Conservation (phyloP, 257 asterid genomes). For the Penstemon newberryi region DNA sequence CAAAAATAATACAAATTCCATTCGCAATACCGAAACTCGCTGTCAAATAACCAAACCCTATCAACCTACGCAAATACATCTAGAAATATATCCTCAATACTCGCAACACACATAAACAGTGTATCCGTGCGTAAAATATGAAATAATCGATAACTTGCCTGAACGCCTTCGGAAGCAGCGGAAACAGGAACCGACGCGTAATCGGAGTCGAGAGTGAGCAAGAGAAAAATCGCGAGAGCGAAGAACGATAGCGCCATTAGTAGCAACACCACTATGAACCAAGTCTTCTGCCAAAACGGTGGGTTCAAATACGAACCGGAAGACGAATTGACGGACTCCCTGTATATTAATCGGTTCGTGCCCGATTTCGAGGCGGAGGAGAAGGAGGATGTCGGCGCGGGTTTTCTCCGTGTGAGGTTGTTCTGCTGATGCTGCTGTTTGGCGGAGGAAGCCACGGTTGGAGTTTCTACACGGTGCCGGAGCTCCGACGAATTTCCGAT, state of each 20-base stretch:
- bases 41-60: too few species aligned
- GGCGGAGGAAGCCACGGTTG: constrained; percentile 87
- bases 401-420: constrained; percentile 63
- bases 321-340: constrained; percentile 40
- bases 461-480: constrained; percentile 45
- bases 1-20: too few species aligned
- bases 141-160: constrained; percentile 42
- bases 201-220: constrained; percentile 65
- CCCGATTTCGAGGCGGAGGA: constrained; percentile 40
- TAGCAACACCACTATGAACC: constrained; percentile 56
- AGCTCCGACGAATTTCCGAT: constrained; percentile 55
- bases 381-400: constrained; percentile 50
- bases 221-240: constrained; percentile 58
- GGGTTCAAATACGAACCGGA: constrained; percentile 49
- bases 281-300: constrained; percentile 68
- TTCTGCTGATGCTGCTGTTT: constrained; percentile 43
- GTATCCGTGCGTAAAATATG: not conserved
- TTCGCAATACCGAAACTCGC: too few species aligned
- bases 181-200: constrained; percentile 55
- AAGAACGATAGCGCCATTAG: constrained; percentile 73
- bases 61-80: too few species aligned
- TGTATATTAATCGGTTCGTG: constrained; percentile 48
- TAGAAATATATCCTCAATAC: too few species aligned
- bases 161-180: constrained; percentile 93
- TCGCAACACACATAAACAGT: too few species aligned